Conservation (phyloP, 805 yeast genomes). For the Metschnikowia arizonensis region DNA sequence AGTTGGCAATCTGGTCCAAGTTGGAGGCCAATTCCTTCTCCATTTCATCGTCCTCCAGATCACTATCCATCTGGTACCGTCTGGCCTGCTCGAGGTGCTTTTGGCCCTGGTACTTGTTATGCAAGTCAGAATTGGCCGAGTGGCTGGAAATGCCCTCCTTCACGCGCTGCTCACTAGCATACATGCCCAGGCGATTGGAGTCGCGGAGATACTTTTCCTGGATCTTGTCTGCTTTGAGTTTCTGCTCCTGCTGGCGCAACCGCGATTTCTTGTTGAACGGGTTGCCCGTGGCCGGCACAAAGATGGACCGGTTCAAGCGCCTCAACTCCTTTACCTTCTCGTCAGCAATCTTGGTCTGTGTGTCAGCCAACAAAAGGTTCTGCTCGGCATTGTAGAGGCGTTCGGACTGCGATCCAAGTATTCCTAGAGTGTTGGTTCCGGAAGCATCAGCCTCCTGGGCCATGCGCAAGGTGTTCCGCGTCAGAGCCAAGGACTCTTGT, state of each 20-base stretch:
- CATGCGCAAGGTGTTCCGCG: slow-evolving; percentile 71
- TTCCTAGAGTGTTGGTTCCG: slow-evolving; percentile 71
- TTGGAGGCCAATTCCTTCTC: slow-evolving; percentile 84
- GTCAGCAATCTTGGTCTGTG: slow-evolving; percentile 78
- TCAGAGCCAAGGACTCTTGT: slow-evolving; percentile 79
- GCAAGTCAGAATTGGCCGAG: slow-evolving; percentile 34
- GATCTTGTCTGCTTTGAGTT: slow-evolving; percentile 56
- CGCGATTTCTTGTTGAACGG: slow-evolving; percentile 85
- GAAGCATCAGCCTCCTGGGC: slow-evolving; percentile 46
- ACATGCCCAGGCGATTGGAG: slow-evolving; percentile 53
- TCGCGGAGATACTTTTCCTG: slow-evolving; percentile 62
- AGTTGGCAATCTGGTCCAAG: slow-evolving; percentile 68
- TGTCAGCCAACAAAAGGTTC: slow-evolving; percentile 69
- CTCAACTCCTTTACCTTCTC: slow-evolving; percentile 76
- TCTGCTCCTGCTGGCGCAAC: slow-evolving; percentile 67
- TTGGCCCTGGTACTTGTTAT: slow-evolving; percentile 50
- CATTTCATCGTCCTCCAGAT: slow-evolving; percentile 88
- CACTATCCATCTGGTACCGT: slow-evolving; percentile 79
- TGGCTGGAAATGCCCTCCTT: slow-evolving; percentile 52
- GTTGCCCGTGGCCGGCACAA: slow-evolving; percentile 72
- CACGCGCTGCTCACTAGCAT: slow-evolving; percentile 65
- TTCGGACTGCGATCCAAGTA: slow-evolving; percentile 92
- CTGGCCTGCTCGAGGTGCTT: slow-evolving; percentile 54
- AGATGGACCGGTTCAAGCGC: slow-evolving; percentile 73
- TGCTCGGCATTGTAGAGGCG: slow-evolving; percentile 75